Evolutionary conservation across 2,329 filamentous ascomycete species (phyloP).

Genomic region (Diplodia corticola): DNA sequence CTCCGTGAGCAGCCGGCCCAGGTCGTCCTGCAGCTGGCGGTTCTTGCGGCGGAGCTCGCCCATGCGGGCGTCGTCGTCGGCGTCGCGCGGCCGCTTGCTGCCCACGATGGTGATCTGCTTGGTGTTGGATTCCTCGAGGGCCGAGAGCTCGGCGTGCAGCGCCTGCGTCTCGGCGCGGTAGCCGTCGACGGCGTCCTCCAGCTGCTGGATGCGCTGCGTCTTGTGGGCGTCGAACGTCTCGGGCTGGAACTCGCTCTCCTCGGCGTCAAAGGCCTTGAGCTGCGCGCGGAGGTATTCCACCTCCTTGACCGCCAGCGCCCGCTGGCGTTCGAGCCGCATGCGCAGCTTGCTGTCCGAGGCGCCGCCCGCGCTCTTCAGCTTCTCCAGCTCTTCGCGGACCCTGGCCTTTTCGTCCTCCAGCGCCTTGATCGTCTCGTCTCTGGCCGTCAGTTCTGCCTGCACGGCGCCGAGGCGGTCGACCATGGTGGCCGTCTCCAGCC

Average conservation of each 20-base stretch:
- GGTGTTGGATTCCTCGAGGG: constrained; percentile 54
- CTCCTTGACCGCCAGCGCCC: constrained; percentile 82
- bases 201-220: constrained; percentile 70
- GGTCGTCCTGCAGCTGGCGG: constrained; percentile 77
- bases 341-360: constrained; percentile 66
- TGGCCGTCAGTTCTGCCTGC: constrained; percentile 75
- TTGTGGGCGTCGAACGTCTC: constrained; percentile 77
- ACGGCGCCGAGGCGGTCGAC: constrained; percentile 76
- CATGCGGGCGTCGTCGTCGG: constrained; percentile 66
- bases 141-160: constrained; percentile 72
- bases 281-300: constrained; percentile 92
- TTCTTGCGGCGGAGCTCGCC: constrained; percentile 87
- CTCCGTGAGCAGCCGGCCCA: constrained; percentile 68
- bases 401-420: constrained; percentile 69
- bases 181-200: constrained; percentile 83
- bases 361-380: constrained; percentile 54
- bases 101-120: constrained; percentile 46
- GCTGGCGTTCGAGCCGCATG: constrained; percentile 80
- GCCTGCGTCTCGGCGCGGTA: constrained; percentile 79
- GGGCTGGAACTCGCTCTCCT: constrained; percentile 83
- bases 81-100: constrained; percentile 63
- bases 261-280: constrained; percentile 79
- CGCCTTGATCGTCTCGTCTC: constrained; percentile 70
- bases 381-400: constrained; percentile 70
- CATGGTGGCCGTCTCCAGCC: constrained; percentile 76